Percentiles rank a stretch among this genome's conserved stretches.
phyloP scores from a whole-genome alignment of 108 stramenopile species.

The Nannochloropsis salina region DNA sequence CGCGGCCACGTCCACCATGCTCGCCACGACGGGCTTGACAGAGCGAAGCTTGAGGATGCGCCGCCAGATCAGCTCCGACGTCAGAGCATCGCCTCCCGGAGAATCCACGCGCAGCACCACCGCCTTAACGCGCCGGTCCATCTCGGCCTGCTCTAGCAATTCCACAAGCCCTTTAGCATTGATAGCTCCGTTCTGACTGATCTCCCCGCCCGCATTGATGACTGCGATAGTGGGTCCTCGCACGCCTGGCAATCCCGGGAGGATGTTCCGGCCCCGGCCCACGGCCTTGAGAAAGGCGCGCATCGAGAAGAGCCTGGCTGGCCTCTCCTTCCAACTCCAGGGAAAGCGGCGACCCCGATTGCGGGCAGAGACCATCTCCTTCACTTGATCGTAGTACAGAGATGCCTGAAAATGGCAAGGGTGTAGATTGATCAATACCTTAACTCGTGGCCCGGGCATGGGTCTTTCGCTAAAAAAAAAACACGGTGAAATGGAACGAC shows the following conservation, averaged over 20 bases:
- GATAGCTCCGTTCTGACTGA: neutral
- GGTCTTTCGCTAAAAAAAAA: no score
- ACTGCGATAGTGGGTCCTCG: neutral
- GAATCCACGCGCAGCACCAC: conserved; percentile 49
- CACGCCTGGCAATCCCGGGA: neutral
- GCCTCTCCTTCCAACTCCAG: neutral
- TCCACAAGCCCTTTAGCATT: neutral
- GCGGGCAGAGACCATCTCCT: neutral
- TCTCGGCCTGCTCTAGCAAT: neutral
- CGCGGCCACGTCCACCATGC: conserved; percentile 47
- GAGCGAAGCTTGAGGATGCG: conserved; percentile 36
- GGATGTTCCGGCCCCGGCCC: conserved; percentile 10
- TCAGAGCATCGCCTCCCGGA: conserved; percentile 46
- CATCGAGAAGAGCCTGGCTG: conserved; percentile 33
- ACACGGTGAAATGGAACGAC: no score
- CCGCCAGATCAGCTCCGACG: conserved; percentile 50
- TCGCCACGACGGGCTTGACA: conserved; percentile 48
- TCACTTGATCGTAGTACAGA: neutral
- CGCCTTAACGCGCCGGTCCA: conserved; percentile 32
- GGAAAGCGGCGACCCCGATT: neutral
- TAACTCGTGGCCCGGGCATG: no score
- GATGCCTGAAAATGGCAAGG: neutral
- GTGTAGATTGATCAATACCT: conserved; percentile 17
- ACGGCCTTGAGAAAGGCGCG: neutral
- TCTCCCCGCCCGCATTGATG: neutral